A percentile compares a stretch with the other conserved stretches of the same genome.
These are phyloP conservation scores for Phialocephala subalpina DNA, from an alignment of 2,329 filamentous ascomycete genomes.

Conservation along the genomic window DNA sequence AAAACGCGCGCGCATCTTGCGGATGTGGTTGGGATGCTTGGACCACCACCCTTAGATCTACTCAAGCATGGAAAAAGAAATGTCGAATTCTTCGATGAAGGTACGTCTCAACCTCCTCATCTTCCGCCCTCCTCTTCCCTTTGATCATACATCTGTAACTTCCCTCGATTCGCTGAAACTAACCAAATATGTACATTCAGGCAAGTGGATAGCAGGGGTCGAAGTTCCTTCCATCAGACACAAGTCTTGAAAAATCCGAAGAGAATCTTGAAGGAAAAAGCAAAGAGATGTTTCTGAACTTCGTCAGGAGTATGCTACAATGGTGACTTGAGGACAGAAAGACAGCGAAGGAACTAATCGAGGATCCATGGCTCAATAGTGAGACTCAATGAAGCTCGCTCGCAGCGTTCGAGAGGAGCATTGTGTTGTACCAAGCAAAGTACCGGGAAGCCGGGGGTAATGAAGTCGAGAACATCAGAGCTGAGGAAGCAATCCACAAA, in stretches of 20 bases:
- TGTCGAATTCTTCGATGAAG: conserved; percentile 2
- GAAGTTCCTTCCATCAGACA: conserved; percentile 13
- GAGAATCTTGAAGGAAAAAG: conserved; percentile 13
- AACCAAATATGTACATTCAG: neutral
- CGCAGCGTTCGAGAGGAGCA: too few relatives aligned
- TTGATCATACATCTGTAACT: too few relatives aligned
- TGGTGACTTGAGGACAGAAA: conserved; percentile 23
- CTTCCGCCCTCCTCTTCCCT: neutral
- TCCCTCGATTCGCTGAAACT: neutral
- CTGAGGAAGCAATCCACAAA: too few relatives aligned
- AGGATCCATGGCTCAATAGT: conserved; percentile 21
- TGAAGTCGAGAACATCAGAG: too few relatives aligned
- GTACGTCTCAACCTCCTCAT: neutral
- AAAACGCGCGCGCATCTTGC: conserved; percentile 31
- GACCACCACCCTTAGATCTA: conserved; percentile 27
- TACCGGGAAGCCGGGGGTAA: too few relatives aligned
- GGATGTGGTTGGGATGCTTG: conserved; percentile 33
- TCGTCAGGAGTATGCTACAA: conserved; percentile 21
- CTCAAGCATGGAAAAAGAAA: conserved; percentile 21
- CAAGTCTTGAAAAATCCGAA: conserved; percentile 2
- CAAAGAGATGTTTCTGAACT: conserved; percentile 19
- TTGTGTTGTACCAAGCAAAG: too few relatives aligned
- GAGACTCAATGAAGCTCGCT: too few relatives aligned
- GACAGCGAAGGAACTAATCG: conserved; percentile 21
- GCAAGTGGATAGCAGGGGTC: conserved; percentile 16